Percentiles rank a stretch among this genome's conserved stretches.
These are phyloP conservation scores for Rhytidiadelphus loreus DNA, from an alignment of 225 moss, liverwort and hornwort species.

Conservation along the genomic window DNA sequence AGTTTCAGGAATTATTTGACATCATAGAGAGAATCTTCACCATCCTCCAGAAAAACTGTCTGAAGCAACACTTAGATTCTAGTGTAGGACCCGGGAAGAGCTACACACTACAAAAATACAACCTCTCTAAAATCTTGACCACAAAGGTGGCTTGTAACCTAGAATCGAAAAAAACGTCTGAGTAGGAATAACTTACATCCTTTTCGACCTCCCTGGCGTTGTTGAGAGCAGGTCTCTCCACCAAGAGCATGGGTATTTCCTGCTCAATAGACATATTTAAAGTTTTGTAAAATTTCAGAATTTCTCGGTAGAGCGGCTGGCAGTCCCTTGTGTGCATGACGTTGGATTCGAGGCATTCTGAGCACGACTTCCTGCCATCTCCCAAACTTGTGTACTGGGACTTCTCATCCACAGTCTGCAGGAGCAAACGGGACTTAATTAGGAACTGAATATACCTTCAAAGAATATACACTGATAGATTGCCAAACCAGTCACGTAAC, in stretches of 20 bases:
- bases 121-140: not conserved
- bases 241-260: conserved; percentile 95
- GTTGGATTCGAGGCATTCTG: conserved; percentile 72
- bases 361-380: conserved; percentile 84
- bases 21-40: not conserved
- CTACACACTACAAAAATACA: not conserved
- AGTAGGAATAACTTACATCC: conserved; percentile 46
- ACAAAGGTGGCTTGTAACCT: not conserved
- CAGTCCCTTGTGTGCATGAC: conserved; percentile 85
- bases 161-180: not conserved
- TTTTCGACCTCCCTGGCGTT: conserved; percentile 81
- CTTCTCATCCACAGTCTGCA: conserved; percentile 58
- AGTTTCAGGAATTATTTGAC: not conserved
- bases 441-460: not conserved
- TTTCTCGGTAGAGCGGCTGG: conserved; percentile 84
- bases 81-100: not conserved
- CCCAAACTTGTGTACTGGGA: conserved; percentile 42
- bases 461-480: not conserved
- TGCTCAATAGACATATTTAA: conserved; percentile 76
- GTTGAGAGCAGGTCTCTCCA: conserved; percentile 84
- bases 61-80: not conserved
- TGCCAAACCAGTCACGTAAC: not conserved
- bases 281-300: conserved; percentile 71
- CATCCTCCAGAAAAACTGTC: not conserved
- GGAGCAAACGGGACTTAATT: not conserved